Evolutionary conservation across 805 yeast species (phyloP), one percentile per base, ranked within the genome.

Genomic region (Wickerhamiella bombiphila): DNA sequence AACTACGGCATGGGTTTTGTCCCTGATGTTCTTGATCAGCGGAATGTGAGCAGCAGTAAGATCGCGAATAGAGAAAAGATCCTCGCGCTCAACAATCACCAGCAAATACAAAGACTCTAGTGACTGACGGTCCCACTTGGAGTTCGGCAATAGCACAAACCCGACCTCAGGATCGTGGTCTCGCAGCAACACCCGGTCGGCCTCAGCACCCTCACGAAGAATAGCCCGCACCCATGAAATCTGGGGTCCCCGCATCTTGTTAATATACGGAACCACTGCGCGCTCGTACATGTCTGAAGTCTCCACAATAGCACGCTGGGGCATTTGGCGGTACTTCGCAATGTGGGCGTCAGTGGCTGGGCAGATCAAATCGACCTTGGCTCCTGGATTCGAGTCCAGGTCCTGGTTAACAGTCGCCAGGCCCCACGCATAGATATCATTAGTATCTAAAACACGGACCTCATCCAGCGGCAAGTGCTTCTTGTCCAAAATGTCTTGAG

Each of bases 281-380:
- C 55, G 42, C 3, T 54, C 37, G 61, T 88, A 91, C 57, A 72
- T 61, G 38, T 74, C 76, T 1, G 95, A 93, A 2, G 96, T 82
- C 54, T 91, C 99, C 13, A 57, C 54, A 3, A 91, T 66, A 51
- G 79, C 57, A 45, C 75, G 83, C 22, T 55, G 49, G n/a, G 57
- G 58, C 47, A 79, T 83, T 11, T 57, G 61, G n/a, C 70, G 64
- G 54, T 72, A 82, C 59, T 91, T 91, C 34, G 67, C 68, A 34
- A 91, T 74, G 54, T 91, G 98, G 3, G 76, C 70, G 34, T 72
- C 75, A 0, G 95, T 79, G 0, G 97, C 97, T 1, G 98, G 98
- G 55, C 72, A 83, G 19, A 88, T 75, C 39, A 88, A 48, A 47
- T 78, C 83, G 39, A 82, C 49, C 51, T 86, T 85, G 13, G 76